A percentile compares a stretch with the other conserved stretches of the same genome.
Evolutionary conservation across 2,329 filamentous ascomycete genomes (phyloP).

Genomic region (Fusarium buxicola): DNA sequence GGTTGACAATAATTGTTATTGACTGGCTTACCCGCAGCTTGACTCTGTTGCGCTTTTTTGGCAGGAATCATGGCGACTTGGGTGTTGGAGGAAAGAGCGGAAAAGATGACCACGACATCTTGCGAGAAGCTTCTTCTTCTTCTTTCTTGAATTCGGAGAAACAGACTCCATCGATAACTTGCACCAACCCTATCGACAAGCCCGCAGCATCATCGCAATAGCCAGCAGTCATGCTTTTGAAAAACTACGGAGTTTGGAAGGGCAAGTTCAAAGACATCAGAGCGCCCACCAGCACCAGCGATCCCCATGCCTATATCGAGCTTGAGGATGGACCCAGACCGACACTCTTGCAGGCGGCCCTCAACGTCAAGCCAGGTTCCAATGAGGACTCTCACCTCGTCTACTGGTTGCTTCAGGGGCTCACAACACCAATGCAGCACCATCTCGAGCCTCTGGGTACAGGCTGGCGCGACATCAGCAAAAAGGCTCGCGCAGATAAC

Average conservation of each 20-base stretch:
- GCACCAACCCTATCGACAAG: neutral
- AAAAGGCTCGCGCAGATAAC: neutral
- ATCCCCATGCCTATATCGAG: neutral
- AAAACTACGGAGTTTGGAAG: conserved; percentile 3
- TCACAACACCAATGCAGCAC: neutral
- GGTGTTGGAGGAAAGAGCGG: too few relatives aligned
- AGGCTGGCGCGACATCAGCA: neutral
- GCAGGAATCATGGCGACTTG: too few relatives aligned
- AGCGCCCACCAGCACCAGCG: neutral
- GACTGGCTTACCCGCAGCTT: too few relatives aligned
- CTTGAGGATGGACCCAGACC: neutral
- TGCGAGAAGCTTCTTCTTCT: neutral
- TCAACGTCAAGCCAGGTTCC: neutral
- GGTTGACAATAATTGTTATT: too few relatives aligned
- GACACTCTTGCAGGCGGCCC: neutral
- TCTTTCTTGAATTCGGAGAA: neutral
- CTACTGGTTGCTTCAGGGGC: neutral
- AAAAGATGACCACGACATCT: too few relatives aligned
- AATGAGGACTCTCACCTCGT: neutral
- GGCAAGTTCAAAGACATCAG: conserved; percentile 2
- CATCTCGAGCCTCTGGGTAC: neutral
- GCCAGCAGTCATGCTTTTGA: neutral
- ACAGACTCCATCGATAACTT: neutral
- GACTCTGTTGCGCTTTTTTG: too few relatives aligned
- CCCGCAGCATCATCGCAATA: neutral